These are phyloP conservation scores for Cymodocea nodosa DNA, from an alignment of 116 monocot genomes.

Conservation along the genomic window DNA sequence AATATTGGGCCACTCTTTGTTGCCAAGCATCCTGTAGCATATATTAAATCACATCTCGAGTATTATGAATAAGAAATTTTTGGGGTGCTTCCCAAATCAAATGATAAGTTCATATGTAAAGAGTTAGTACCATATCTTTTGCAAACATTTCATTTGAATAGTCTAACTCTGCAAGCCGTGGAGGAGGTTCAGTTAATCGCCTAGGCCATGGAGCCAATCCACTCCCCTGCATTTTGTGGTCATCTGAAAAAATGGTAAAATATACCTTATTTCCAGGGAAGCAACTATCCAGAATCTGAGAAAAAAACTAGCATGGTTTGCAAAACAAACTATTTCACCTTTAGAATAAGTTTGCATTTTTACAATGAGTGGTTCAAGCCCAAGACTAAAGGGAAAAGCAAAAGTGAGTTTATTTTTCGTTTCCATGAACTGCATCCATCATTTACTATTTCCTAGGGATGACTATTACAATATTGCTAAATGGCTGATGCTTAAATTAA, in stretches of 20 bases:
- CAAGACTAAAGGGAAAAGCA: no score
- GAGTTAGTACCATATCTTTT: slow-evolving; percentile 48
- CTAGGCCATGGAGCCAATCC: slow-evolving; percentile 86
- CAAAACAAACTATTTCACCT: no score
- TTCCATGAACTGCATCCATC: no score
- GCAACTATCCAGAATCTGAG: no score
- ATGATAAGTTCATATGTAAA: neutral
- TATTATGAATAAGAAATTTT: neutral
- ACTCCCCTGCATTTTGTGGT: slow-evolving; percentile 58
- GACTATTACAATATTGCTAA: no score
- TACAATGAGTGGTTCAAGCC: no score
- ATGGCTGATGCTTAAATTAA: no score
- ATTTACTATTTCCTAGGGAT: no score
- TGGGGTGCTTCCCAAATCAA: neutral
- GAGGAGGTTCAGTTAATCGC: slow-evolving; percentile 59
- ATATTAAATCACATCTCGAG: neutral
- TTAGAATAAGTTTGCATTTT: no score
- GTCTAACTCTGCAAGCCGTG: slow-evolving; percentile 66
- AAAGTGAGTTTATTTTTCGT: no score
- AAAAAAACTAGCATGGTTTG: no score
- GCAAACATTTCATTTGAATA: slow-evolving; percentile 49
- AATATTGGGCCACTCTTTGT: slow-evolving; percentile 35
- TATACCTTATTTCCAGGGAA: no score
- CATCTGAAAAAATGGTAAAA: slow-evolving; percentile 6
- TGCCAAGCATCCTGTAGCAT: slow-evolving; percentile 47